Base-by-base conservation (phyloP, 2,329 filamentous ascomycete genomes). In the Cordyceps fumosorosea region DNA sequence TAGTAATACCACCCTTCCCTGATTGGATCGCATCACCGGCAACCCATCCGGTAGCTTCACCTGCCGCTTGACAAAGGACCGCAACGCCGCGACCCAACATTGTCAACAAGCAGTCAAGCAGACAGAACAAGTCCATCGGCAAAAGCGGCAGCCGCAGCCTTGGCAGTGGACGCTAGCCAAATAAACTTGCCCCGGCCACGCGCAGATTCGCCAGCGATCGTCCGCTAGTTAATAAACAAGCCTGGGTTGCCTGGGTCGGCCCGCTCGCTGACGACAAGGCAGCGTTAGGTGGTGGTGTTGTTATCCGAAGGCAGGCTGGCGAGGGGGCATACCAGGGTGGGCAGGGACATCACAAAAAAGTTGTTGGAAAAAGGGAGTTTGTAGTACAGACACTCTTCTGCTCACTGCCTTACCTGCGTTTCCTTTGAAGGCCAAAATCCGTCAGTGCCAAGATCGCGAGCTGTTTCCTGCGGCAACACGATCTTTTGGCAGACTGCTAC, bases 141-240 rank as follows among this genome's bases (percentile, higher is more conserved):
- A 57, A 22, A 20, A 47, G 18, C 44, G 29, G 44, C 32, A 48
- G 56, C 56, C 5, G 56, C 47, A 60, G 48, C 37, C 24, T 52
- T 52, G 40, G 26, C 56, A 18, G 20, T n/a, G 8, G 56, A 11
- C 44, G 37, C 56, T 51, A 59, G 56, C 34, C 22, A 53, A 42
- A 44, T 37, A 52, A 51, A 26, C 56, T 26, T 18, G 24, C 20
- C 7, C 44, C 44, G 16, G 34, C 56, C 22, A 58, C 47, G 18
- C 32, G 16, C 56, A 51, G 56, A 58, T 58, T 44, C 24, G 48
- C 47, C 32, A 32, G 47, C 20, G 56, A 59, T 59, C 56, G 56
- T 44, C 56, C 34, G 22, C 56, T 59, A 29, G 29, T 5, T 29
- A 50, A 37, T 37, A 44, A 48, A 44, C 22, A 45, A 26, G 52